A percentile compares a stretch with the other conserved stretches of the same genome.
Evolutionary conservation across 1,284 basidiomycete species (phyloP).

Genomic region (Malassezia vespertilionis): DNA sequence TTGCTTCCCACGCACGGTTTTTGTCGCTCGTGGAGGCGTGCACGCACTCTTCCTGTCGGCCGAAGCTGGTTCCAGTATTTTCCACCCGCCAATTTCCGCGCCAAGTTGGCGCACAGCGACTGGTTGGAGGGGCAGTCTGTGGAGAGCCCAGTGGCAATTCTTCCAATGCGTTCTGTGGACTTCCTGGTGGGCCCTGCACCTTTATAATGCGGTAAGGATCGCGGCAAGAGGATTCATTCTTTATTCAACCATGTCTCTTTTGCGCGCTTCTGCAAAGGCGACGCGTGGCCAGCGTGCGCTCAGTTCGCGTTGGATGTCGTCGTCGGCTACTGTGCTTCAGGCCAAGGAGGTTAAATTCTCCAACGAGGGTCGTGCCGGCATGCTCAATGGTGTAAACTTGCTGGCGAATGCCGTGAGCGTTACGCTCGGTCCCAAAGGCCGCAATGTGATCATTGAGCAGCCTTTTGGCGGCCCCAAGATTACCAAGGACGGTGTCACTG

Average conservation of each 20-base stretch:
- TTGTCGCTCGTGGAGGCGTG: background rate
- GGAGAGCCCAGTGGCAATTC: slow-evolving; percentile 5
- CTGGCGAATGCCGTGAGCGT: slow-evolving; percentile 67
- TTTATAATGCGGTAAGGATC: slow-evolving; percentile 6
- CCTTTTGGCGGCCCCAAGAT: slow-evolving; percentile 94
- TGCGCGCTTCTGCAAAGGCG: slow-evolving; percentile 27
- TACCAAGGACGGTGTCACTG: slow-evolving; percentile 97
- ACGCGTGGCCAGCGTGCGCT: slow-evolving; percentile 26
- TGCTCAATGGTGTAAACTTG: slow-evolving; percentile 88
- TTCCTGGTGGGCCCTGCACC: slow-evolving; percentile 1
- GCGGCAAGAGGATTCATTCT: background rate
- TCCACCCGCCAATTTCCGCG: slow-evolving; percentile 8
- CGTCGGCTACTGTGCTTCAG: slow-evolving; percentile 25
- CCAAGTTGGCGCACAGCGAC: background rate
- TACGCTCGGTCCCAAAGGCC: slow-evolving; percentile 92
- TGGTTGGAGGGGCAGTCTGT: background rate
- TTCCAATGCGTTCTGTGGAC: slow-evolving; percentile 9
- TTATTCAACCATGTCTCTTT: slow-evolving; percentile 25
- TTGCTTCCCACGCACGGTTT: slow-evolving; percentile 7
- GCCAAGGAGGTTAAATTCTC: slow-evolving; percentile 94
- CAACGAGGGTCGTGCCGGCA: slow-evolving; percentile 84
- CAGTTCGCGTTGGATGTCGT: slow-evolving; percentile 27
- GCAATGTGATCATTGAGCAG: slow-evolving; percentile 98
- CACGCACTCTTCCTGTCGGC: slow-evolving; percentile 3
- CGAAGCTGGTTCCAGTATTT: slow-evolving; percentile 7